These are phyloP conservation scores for Thielaviopsis euricoi DNA, from an alignment of 2,329 filamentous ascomycete genomes.

Conservation along the genomic window DNA sequence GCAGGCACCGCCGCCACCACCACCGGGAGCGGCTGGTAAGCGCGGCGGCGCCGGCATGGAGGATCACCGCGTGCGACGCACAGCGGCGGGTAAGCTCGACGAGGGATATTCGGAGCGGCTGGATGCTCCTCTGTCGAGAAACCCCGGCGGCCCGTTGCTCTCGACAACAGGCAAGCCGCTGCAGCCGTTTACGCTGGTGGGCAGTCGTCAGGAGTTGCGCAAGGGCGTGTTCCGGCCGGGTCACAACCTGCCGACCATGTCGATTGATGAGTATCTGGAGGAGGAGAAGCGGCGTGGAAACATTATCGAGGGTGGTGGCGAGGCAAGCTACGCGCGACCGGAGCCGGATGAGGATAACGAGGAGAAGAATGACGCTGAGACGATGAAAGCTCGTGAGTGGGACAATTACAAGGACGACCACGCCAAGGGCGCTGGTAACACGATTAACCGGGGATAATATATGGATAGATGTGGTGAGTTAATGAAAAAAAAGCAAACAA, in stretches of 20 bases:
- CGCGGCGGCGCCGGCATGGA: conserved; percentile 31
- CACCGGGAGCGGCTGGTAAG: conserved; percentile 25
- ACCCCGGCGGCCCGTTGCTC: conserved; percentile 54
- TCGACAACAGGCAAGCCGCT: conserved; percentile 68
- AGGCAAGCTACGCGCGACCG: conserved; percentile 48
- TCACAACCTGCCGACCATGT: conserved; percentile 93
- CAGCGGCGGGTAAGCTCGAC: conserved; percentile 18
- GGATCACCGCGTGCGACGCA: conserved; percentile 21
- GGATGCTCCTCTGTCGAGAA: conserved; percentile 43
- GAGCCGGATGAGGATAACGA: conserved; percentile 80
- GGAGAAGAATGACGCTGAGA: conserved; percentile 77
- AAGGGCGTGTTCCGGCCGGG: conserved; percentile 76
- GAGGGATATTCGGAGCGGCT: conserved; percentile 56
- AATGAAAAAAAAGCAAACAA: too few species aligned
- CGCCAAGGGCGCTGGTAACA: conserved; percentile 69
- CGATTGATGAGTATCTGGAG: conserved; percentile 91
- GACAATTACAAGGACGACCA: conserved; percentile 89
- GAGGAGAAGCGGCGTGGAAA: conserved; percentile 73
- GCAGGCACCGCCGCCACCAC: conserved; percentile 42
- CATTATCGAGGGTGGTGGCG: conserved; percentile 81
- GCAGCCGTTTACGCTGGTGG: conserved; percentile 76
- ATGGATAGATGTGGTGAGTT: background rate
- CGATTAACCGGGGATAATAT: conserved; percentile 52
- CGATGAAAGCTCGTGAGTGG: conserved; percentile 85
- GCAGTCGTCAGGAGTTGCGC: conserved; percentile 57